Evolutionary conservation across 495 filamentous ascomycete species (phyloP).

Genomic region (Lasiosphaeriaceae sp.): DNA sequence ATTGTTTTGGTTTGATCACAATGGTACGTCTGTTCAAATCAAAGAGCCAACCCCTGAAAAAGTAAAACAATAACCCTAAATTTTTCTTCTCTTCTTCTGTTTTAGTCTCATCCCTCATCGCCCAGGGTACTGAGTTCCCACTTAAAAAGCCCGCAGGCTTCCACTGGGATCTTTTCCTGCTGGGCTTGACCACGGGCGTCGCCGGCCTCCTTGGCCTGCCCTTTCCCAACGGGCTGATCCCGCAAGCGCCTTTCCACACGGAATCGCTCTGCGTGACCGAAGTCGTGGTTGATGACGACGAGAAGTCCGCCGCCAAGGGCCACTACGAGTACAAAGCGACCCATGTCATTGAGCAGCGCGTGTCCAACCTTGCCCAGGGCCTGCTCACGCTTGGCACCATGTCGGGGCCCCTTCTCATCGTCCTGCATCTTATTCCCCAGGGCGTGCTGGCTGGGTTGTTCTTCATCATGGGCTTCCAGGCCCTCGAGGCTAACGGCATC

Average conservation of each 20-base stretch:
- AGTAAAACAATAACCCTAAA: conserved; percentile 2
- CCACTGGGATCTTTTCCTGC: conserved; percentile 93
- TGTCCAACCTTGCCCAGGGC: conserved; percentile 81
- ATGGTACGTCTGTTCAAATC: conserved; percentile 46
- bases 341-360: conserved; percentile 85
- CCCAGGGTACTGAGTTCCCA: conserved; percentile 90
- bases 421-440: conserved; percentile 82
- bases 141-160: conserved; percentile 89
- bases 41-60: background rate
- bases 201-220: conserved; percentile 83
- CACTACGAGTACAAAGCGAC: conserved; percentile 58
- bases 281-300: conserved; percentile 52
- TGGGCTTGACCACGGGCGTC: conserved; percentile 81
- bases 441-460: conserved; percentile 86
- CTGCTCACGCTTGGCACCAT: conserved; percentile 83
- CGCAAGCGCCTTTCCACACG: conserved; percentile 93
- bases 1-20: conserved; percentile 92
- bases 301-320: conserved; percentile 53
- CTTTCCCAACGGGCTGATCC: conserved; percentile 88
- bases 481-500: conserved; percentile 78
- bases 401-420: conserved; percentile 76
- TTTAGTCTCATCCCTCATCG: conserved; percentile 77
- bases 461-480: conserved; percentile 89
- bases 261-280: conserved; percentile 72
- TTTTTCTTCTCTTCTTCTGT: too few species aligned